Evolutionary conservation across 139 green algal genomes (phyloP), one percentile per base, ranked within the genome.

Genomic region (Tetradesmus obliquus): DNA sequence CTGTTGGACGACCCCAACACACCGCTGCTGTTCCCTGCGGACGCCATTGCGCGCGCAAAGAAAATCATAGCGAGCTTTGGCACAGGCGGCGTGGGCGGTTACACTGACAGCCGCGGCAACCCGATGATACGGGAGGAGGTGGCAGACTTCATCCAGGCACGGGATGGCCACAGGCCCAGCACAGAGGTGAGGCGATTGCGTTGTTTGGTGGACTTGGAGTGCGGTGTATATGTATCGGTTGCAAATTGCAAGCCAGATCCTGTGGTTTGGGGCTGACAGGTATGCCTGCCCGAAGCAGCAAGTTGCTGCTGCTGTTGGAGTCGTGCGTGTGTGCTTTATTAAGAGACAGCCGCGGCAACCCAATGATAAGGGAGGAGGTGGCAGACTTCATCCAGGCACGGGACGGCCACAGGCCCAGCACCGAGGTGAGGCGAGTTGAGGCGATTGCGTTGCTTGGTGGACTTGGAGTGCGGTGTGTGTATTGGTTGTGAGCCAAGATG

Each of bases 1-100:
- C 88, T 99, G 69, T 82, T 98, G 53, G 93, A 98, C 51, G 74
- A 95, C 91, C 94, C 95, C 3, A 86, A 96, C 10, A 94, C 96
- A 2, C 79, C 82, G 22, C 90, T 95, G 85, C 88, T 98, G 5
- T 99, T 98, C 87, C 94, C 96, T 53, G 32, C 24, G 2, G 97
- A 99, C 82, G 97, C 95, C 19, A 97, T 98, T n/a, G 95, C 91
- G 24, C 93, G 94, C 13, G 97, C 97, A 10, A 95, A 95, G 74
- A 93, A 96, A 55, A 84, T 97, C 17, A 76, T 98, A 20, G 66
- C 74, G 17, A 62, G 85, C 24, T 97, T 97, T 86, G 94, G 93
- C 51, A 86, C 96, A 17, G 97, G 95, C 15, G 95, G 86, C 55
- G 93, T 97, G n/a, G 97, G 97, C 54, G 97, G 95, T 8, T 99